A percentile compares a stretch with the other conserved stretches of the same genome.
These are phyloP conservation scores for Stereocaulon alpinum DNA, from an alignment of 495 filamentous ascomycete species.

Conservation along the genomic window DNA sequence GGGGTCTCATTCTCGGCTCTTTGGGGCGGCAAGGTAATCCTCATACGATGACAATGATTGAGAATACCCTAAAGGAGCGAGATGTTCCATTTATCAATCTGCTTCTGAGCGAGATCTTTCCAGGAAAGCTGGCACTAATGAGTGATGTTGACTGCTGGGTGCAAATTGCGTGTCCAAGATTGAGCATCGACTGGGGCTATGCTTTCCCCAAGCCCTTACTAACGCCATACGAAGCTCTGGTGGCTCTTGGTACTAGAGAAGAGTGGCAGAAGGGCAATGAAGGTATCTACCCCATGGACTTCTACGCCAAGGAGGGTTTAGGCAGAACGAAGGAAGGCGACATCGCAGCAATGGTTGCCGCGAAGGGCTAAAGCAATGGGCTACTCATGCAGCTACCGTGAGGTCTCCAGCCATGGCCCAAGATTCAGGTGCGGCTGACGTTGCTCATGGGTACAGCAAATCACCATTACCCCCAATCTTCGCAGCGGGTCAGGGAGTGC, in stretches of 20 bases:
- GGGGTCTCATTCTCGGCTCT: slow-evolving; percentile 89
- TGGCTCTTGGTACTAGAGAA: slow-evolving; percentile 67
- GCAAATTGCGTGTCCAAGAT: slow-evolving; percentile 85
- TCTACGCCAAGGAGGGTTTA: slow-evolving; percentile 85
- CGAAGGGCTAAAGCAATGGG: slow-evolving; percentile 13
- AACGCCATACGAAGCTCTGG: slow-evolving; percentile 89
- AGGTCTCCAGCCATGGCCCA: too few relatives aligned
- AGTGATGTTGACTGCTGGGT: slow-evolving; percentile 92
- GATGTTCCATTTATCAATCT: slow-evolving; percentile 74
- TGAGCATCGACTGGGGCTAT: slow-evolving; percentile 99
- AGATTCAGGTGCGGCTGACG: too few relatives aligned
- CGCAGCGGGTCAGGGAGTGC: too few relatives aligned
- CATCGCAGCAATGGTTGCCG: slow-evolving; percentile 4
- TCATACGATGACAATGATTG: slow-evolving; percentile 78
- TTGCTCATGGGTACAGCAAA: too few relatives aligned
- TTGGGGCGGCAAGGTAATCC: slow-evolving; percentile 93
- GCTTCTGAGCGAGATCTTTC: slow-evolving; percentile 87
- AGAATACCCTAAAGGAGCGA: slow-evolving; percentile 53
- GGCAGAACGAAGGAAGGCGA: slow-evolving; percentile 57
- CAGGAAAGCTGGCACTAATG: slow-evolving; percentile 88
- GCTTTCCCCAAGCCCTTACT: slow-evolving; percentile 81
- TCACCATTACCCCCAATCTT: too few relatives aligned
- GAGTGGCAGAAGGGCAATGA: slow-evolving; percentile 59
- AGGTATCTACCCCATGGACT: slow-evolving; percentile 95
- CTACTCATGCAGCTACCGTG: neutral